phyloP scores from a whole-genome alignment of 805 yeast genomes.

The Zygosaccharomyces rouxii region DNA sequence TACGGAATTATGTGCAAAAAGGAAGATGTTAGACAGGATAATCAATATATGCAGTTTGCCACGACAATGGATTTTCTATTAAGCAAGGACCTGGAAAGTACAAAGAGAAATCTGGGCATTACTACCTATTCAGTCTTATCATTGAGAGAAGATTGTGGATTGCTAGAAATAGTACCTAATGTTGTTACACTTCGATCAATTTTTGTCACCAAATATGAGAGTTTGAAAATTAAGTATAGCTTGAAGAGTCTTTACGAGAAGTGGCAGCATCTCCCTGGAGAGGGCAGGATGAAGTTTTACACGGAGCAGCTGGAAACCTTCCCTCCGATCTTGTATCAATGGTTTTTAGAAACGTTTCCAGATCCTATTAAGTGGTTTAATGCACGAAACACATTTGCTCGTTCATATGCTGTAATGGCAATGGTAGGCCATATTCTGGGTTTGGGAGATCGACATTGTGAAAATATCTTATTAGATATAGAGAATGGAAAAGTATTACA shows the following conservation, averaged over 20 bases:
- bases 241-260: conserved; percentile 24
- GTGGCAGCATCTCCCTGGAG: conserved; percentile 27
- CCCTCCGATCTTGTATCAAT: conserved; percentile 73
- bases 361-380: conserved; percentile 86
- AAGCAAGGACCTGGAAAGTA: conserved; percentile 61
- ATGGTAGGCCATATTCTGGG: conserved; percentile 94
- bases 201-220: conserved; percentile 41
- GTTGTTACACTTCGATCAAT: conserved; percentile 69
- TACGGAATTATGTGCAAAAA: conserved; percentile 78
- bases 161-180: conserved; percentile 84
- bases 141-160: conserved; percentile 77
- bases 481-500: conserved; percentile 77
- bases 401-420: conserved; percentile 93
- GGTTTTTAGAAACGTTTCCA: conserved; percentile 87
- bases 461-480: conserved; percentile 72
- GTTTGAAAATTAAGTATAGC: conserved; percentile 36
- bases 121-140: conserved; percentile 87
- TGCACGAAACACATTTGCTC: conserved; percentile 66
- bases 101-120: conserved; percentile 65
- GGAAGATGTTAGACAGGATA: conserved; percentile 94
- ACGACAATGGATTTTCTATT: conserved; percentile 76
- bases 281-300: conserved; percentile 27
- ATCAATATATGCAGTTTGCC: conserved; percentile 85
- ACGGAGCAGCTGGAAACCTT: conserved; percentile 32
- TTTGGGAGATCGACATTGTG: conserved; percentile 94